These are phyloP conservation scores for Eucalyptus brandiana DNA, from an alignment of 345 rosid genomes.

Conservation along the genomic window DNA sequence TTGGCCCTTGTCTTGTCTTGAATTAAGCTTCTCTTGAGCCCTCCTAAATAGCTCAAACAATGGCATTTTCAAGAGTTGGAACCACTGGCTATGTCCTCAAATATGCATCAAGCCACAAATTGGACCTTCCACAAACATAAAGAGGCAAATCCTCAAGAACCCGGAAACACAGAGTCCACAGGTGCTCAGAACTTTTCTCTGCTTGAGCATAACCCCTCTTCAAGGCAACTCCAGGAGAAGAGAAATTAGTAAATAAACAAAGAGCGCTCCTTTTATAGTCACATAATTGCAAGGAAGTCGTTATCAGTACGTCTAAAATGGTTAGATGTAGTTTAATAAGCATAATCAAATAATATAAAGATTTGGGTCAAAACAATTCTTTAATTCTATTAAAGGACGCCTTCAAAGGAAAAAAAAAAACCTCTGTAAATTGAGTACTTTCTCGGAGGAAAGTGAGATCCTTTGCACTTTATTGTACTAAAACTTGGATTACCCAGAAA, in stretches of 20 bases:
- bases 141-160: not conserved
- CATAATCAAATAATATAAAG: not conserved
- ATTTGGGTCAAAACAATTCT: not conserved
- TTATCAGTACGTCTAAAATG: not conserved
- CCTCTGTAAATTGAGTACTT: not conserved
- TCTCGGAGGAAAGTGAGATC: not conserved
- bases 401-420: not conserved
- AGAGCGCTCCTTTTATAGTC: not conserved
- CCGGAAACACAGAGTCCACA: not conserved
- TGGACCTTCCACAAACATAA: not conserved
- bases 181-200: not conserved
- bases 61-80: conserved; percentile 38
- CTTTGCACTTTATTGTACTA: not conserved
- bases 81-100: not conserved
- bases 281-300: not conserved
- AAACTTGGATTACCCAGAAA: not conserved
- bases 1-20: conserved; percentile 23
- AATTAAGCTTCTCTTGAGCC: conserved; percentile 30
- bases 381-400: not conserved
- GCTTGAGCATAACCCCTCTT: not conserved
- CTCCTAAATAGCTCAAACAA: conserved; percentile 62
- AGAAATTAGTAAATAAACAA: not conserved
- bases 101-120: not conserved
- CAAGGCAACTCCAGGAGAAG: not conserved
- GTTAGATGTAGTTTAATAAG: not conserved